Percentiles rank a stretch among this genome's conserved stretches.
Conservation (phyloP, 768 basidiomycete genomes). For the Lentinula detonsa region DNA sequence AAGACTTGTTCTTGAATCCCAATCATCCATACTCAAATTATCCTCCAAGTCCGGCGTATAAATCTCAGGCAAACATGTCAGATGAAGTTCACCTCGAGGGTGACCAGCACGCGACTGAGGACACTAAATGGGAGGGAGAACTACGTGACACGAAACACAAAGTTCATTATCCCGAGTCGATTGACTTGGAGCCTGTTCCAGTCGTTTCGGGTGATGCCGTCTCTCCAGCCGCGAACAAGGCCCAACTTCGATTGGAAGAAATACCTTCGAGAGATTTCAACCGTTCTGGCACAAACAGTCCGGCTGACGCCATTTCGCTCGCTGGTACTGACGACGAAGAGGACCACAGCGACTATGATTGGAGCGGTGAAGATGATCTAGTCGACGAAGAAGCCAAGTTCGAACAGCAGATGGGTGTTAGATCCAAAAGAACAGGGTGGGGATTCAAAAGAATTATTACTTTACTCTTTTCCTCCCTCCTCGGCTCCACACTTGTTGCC, state of each 20-base stretch:
- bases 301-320: constrained; percentile 32
- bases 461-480: constrained; percentile 62
- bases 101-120: constrained; percentile 11
- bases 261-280: not conserved
- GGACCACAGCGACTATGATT: constrained; percentile 56
- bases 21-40: constrained; percentile 10
- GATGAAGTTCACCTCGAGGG: constrained; percentile 14
- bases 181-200: constrained; percentile 23
- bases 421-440: constrained; percentile 39
- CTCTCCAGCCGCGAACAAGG: constrained; percentile 16
- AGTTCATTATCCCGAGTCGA: constrained; percentile 47
- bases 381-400: constrained; percentile 66
- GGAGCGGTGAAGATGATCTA: constrained; percentile 76
- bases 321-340: constrained; percentile 56
- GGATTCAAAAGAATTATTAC: constrained; percentile 51
- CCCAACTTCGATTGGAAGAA: constrained; percentile 7
- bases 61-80: constrained; percentile 12
- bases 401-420: constrained; percentile 50
- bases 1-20: constrained; percentile 2
- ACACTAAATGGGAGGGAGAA: constrained; percentile 11
- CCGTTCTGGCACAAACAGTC: constrained; percentile 20
- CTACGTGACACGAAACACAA: constrained; percentile 24
- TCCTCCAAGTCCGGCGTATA: constrained; percentile 22
- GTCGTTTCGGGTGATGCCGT: constrained; percentile 4
- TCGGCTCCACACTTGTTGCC: constrained; percentile 66